These are phyloP conservation scores for Mycena indigotica DNA, from an alignment of 768 basidiomycete species.

Conservation along the genomic window DNA sequence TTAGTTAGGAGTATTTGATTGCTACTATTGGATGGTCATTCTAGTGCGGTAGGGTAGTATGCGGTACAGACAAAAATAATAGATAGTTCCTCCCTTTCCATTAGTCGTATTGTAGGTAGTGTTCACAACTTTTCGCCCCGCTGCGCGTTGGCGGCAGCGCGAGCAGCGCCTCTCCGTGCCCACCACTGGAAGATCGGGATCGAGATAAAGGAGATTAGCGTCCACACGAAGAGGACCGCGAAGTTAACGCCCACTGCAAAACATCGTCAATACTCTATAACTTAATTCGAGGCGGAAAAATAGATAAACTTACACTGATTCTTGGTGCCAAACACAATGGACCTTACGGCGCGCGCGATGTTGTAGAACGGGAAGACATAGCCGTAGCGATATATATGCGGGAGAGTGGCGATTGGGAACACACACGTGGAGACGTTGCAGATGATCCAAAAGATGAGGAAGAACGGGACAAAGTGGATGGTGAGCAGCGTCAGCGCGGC, in stretches of 20 bases:
- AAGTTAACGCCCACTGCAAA: conserved; percentile 58
- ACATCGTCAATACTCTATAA: no score
- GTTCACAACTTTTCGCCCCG: no score
- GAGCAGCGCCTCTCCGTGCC: conserved; percentile 2
- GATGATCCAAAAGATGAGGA: conserved; percentile 35
- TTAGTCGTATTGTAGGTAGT: no score
- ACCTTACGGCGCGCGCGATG: conserved; percentile 48
- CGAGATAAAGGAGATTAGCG: conserved; percentile 24
- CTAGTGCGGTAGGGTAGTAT: no score
- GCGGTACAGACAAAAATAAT: no score
- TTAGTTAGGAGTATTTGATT: no score
- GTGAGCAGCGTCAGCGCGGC: conserved; percentile 36
- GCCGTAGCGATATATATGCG: conserved; percentile 51
- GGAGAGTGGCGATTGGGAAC: conserved; percentile 50
- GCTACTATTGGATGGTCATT: no score
- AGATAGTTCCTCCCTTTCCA: no score
- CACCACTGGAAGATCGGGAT: conserved; percentile 28
- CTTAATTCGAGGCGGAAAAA: no score
- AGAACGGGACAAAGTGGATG: conserved; percentile 33
- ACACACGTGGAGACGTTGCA: conserved; percentile 12
- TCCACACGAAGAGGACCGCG: conserved; percentile 44
- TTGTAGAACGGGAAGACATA: conserved; percentile 63
- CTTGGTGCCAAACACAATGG: conserved; percentile 55
- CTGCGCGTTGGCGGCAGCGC: no score
- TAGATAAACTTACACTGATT: conserved; percentile 47